phyloP scores from a whole-genome alignment of 805 yeast species.

The Barnettozyma pratensis region DNA sequence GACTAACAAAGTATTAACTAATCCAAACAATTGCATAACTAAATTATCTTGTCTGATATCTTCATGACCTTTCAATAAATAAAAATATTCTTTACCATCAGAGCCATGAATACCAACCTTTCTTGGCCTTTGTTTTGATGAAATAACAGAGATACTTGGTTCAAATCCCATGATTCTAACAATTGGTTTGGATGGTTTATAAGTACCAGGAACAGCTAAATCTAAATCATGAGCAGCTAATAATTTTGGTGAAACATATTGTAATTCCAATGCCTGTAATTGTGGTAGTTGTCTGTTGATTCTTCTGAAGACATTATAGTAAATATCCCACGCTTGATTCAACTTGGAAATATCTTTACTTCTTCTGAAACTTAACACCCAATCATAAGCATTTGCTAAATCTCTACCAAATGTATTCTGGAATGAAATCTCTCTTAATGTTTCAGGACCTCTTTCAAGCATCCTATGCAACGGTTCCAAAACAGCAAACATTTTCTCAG shows the following conservation, averaged over 20 bases:
- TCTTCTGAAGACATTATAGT: constrained; percentile 88
- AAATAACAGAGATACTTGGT: constrained; percentile 77
- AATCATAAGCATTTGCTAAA: constrained; percentile 84
- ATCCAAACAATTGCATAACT: constrained; percentile 96
- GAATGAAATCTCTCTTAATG: constrained; percentile 88
- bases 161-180: constrained; percentile 72
- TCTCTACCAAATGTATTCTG: constrained; percentile 93
- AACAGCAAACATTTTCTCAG: constrained; percentile 90
- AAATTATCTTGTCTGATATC: constrained; percentile 96
- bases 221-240: constrained; percentile 74
- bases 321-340: constrained; percentile 97
- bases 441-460: constrained; percentile 84
- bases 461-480: constrained; percentile 84
- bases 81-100: constrained; percentile 88
- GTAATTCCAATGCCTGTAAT: constrained; percentile 78
- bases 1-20: constrained; percentile 83
- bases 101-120: constrained; percentile 74
- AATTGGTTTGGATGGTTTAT: constrained; percentile 76
- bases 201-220: constrained; percentile 92
- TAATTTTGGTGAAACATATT: constrained; percentile 89
- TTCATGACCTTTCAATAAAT: constrained; percentile 88
- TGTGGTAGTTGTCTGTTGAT: constrained; percentile 88
- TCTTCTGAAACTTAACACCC: constrained; percentile 82
- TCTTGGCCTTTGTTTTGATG: constrained; percentile 96
- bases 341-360: constrained; percentile 83